These are phyloP conservation scores for Neopestalotiopsis clavispora DNA, from an alignment of 2,329 filamentous ascomycete species.

Conservation along the genomic window DNA sequence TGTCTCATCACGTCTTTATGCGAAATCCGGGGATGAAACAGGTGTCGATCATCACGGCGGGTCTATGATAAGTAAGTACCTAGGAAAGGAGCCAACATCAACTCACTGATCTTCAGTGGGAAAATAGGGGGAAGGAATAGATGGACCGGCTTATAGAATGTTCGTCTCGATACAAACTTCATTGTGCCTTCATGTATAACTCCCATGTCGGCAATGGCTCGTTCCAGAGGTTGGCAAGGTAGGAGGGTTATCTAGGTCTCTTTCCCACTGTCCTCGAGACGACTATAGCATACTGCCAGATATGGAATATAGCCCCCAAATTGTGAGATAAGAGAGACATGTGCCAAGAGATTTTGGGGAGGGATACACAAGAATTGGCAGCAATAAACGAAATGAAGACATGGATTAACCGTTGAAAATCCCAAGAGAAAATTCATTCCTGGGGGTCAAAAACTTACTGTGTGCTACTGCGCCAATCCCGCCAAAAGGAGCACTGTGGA, in stretches of 20 bases:
- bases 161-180: neutral
- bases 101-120: neutral
- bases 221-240: too few species aligned
- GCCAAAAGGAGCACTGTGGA: neutral
- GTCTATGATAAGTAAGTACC: neutral
- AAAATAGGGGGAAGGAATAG: neutral
- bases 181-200: too few species aligned
- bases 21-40: neutral
- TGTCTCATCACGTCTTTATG: neutral
- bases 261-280: neutral
- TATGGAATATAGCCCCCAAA: neutral
- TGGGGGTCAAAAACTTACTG: neutral
- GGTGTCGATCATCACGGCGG: neutral
- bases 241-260: too few species aligned
- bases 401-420: neutral
- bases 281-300: neutral
- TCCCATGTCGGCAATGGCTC: too few species aligned
- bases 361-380: neutral
- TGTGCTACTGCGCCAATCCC: neutral
- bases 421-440: neutral
- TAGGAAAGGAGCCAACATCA: neutral
- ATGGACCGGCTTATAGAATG: neutral
- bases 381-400: neutral
- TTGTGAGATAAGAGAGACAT: neutral
- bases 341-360: neutral